A percentile compares a stretch with the other conserved stretches of the same genome.
These are phyloP conservation scores for Isochrysis galbana DNA, from an alignment of 78 protist species.

Conservation along the genomic window DNA sequence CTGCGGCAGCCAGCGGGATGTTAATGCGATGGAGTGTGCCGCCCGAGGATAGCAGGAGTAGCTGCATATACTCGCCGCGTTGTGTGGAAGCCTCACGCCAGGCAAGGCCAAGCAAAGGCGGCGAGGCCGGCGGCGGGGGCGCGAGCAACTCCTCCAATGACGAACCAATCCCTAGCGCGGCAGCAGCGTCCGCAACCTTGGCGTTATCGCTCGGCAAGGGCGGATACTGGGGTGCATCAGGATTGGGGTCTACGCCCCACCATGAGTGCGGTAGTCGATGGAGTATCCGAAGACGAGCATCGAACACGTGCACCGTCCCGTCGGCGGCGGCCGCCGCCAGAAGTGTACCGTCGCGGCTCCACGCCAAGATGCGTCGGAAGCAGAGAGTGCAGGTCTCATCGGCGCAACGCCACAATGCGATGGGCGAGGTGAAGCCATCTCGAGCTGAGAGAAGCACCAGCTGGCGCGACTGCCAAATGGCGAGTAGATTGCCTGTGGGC, in stretches of 20 bases:
- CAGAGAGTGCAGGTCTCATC: background rate
- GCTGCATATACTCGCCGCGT: no score
- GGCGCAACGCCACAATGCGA: background rate
- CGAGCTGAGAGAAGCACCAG: background rate
- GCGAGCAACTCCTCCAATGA: no score
- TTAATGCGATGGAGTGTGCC: background rate
- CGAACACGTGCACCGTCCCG: constrained; percentile 9
- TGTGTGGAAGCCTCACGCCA: no score
- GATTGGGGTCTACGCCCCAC: background rate
- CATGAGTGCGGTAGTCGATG: background rate
- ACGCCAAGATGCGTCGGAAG: background rate
- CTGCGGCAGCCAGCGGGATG: background rate
- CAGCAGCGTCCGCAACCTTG: no score
- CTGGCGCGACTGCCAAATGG: background rate
- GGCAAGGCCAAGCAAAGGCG: no score
- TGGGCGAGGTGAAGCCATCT: background rate
- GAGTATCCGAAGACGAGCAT: background rate
- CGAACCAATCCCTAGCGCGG: no score
- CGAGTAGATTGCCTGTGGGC: background rate
- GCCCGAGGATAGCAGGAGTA: background rate
- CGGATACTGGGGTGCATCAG: no score
- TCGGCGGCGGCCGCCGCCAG: background rate
- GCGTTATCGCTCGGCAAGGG: no score
- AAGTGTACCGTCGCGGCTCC: background rate
- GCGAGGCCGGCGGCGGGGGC: no score